These are phyloP conservation scores for Tricholoma bakamatsutake DNA, from an alignment of 768 basidiomycete genomes.

Conservation along the genomic window DNA sequence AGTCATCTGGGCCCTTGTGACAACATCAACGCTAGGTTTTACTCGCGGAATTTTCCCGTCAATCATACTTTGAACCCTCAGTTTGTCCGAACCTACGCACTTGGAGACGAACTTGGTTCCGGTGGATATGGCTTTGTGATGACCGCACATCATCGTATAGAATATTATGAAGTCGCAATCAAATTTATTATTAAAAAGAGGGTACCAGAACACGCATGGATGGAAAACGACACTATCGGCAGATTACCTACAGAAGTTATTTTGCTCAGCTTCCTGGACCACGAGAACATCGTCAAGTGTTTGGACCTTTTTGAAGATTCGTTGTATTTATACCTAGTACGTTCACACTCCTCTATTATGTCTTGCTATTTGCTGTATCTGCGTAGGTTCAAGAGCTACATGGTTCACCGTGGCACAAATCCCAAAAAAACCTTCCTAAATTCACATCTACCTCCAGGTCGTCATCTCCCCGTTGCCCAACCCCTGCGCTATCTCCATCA, in stretches of 20 bases:
- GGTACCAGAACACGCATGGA: slow-evolving; percentile 54
- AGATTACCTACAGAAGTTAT: slow-evolving; percentile 78
- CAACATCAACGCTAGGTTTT: slow-evolving; percentile 27
- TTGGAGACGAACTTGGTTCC: slow-evolving; percentile 77
- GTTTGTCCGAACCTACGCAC: slow-evolving; percentile 55
- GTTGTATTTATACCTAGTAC: slow-evolving; percentile 81
- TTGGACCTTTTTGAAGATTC: slow-evolving; percentile 82
- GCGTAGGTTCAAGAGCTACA: slow-evolving; percentile 85
- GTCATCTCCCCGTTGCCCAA: slow-evolving; percentile 27
- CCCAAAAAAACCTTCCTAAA: slow-evolving; percentile 23
- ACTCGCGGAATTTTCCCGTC: slow-evolving; percentile 46
- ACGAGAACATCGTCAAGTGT: slow-evolving; percentile 79
- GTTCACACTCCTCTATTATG: slow-evolving; percentile 19
- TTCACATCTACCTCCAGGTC: slow-evolving; percentile 17
- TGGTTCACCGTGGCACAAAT: slow-evolving; percentile 79
- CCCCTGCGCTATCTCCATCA: slow-evolving; percentile 56
- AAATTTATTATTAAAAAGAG: slow-evolving; percentile 91
- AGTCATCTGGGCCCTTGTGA: slow-evolving; percentile 13
- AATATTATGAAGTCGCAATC: slow-evolving; percentile 75
- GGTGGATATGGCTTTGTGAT: slow-evolving; percentile 97
- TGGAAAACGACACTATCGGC: slow-evolving; percentile 54
- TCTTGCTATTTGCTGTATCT: neutral
- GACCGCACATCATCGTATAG: slow-evolving; percentile 61
- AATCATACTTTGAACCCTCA: slow-evolving; percentile 54
- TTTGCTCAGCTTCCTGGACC: slow-evolving; percentile 65